Evolutionary conservation across 352 stramenopile species (phyloP), one percentile per base, ranked within the genome.

Genomic region (Phytophthora pini): DNA sequence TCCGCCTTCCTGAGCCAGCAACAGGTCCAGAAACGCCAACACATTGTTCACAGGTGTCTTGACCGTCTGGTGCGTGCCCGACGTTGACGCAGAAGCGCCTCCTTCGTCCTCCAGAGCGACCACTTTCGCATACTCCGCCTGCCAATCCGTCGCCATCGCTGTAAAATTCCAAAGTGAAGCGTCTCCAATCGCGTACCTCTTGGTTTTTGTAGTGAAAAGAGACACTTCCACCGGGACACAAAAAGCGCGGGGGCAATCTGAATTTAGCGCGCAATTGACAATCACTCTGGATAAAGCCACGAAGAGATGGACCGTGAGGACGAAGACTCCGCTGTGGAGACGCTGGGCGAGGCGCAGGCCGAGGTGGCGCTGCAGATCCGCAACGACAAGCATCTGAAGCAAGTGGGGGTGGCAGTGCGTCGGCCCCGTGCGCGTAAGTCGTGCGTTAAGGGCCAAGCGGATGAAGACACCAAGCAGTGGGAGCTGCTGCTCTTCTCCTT

Each of bases 381-480:
- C 36, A 91, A 87, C 67, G 79, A 78, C 43, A 94, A 94, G 72
- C 72, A 90, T 40, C 70, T 93, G 29, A 96, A 94, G 72, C 84
- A 93, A 38, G 76, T 96, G 15, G 88, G 80, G 36, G 85, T 96
- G 54, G 88, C 87, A 0, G 72, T 92, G 66, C 82, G 88, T 11
- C 79, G 82, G 5, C 82, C 88, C 51, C 85, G 88, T 7, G 53
- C 78, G 51, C 85, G 85, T n/a, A 74, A 76, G 22, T 95, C 87
- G 22, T 93, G 85, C 59, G 74, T 94, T 56, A 92, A 92, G 50
- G 87, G 85, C 26, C 65, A 80, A 9, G 74, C 61, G 13, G 73
- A 74, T 60, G 87, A 94, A 52, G 87, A 96, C 70, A 93, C 80
- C 32, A 96, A 95, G 60, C 85, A 95, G 39, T 94, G 83, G 75